A percentile compares a stretch with the other conserved stretches of the same genome.
Conservation (phyloP, 2,329 filamentous ascomycete genomes). For the Nemania serpens region DNA sequence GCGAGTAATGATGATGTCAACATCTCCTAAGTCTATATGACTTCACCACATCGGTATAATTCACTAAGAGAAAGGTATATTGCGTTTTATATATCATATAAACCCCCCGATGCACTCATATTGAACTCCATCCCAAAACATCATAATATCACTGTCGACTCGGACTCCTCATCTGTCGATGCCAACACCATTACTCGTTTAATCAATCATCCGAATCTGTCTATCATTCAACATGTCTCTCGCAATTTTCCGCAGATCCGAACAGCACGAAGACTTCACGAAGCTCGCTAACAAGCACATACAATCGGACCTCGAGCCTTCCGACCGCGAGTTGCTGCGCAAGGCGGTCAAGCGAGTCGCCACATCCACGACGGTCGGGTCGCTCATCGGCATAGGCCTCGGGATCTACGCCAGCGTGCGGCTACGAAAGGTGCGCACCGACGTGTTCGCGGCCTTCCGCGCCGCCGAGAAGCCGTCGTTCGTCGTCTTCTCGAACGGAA, state of each 20-base stretch:
- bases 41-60: not conserved
- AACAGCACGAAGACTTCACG: constrained; percentile 53
- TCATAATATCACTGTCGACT: too few species aligned
- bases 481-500: constrained; percentile 65
- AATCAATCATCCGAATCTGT: not conserved
- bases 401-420: constrained; percentile 62
- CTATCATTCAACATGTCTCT: constrained; percentile 35
- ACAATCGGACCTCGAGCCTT: constrained; percentile 56
- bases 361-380: constrained; percentile 61
- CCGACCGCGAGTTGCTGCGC: constrained; percentile 62
- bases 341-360: constrained; percentile 60
- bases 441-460: constrained; percentile 66
- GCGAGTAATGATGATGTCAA: constrained; percentile 23
- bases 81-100: too few species aligned
- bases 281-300: constrained; percentile 62
- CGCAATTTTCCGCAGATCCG: constrained; percentile 43
- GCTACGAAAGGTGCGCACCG: constrained; percentile 57
- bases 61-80: too few species aligned
- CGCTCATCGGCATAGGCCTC: constrained; percentile 62
- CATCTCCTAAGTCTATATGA: not conserved
- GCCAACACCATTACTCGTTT: too few species aligned
- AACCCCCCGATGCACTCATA: too few species aligned
- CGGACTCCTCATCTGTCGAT: too few species aligned
- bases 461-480: constrained; percentile 65
- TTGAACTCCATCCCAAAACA: too few species aligned